A percentile compares a stretch with the other conserved stretches of the same genome.
phyloP scores from a whole-genome alignment of 164 flowering plant genomes.

The Stephania cephalantha region DNA sequence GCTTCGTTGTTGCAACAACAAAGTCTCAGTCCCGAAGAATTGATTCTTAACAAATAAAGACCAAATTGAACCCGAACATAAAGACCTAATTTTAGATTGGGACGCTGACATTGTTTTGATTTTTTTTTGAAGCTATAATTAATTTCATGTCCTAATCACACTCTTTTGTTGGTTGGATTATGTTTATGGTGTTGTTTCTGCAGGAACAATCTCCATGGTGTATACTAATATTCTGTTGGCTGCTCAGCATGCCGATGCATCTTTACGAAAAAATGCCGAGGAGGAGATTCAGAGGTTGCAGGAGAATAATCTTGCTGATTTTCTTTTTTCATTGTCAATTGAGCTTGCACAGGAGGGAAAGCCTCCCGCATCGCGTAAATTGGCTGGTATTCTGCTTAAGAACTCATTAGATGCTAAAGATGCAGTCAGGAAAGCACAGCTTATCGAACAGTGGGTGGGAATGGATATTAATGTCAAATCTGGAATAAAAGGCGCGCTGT shows the following conservation, averaged over 20 bases:
- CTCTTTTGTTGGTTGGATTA: neutral
- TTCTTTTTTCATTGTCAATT: constrained; percentile 53
- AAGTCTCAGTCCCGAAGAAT: too few relatives aligned
- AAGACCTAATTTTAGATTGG: too few relatives aligned
- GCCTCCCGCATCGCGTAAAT: constrained; percentile 57
- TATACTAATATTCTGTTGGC: constrained; percentile 60
- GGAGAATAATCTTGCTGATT: constrained; percentile 56
- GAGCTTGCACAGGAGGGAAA: constrained; percentile 70
- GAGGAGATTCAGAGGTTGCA: constrained; percentile 51
- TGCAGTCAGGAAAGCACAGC: constrained; percentile 42
- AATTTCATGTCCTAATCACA: neutral
- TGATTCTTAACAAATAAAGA: too few relatives aligned
- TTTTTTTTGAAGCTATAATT: neutral
- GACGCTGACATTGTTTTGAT: neutral
- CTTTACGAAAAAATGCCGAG: constrained; percentile 58
- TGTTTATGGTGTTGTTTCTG: constrained; percentile 2
- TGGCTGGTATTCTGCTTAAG: constrained; percentile 80
- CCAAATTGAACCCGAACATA: too few relatives aligned
- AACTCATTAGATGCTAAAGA: constrained; percentile 79
- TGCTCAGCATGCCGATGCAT: constrained; percentile 70
- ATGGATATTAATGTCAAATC: constrained; percentile 42
- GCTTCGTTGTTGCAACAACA: too few relatives aligned
- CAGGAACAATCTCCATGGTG: constrained; percentile 54
- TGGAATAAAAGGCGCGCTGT: constrained; percentile 53
- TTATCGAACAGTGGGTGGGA: constrained; percentile 56